Evolutionary conservation across 2,329 filamentous ascomycete genomes (phyloP), one percentile per base, ranked within the genome.

Genomic region (Stachybotrys elegans): DNA sequence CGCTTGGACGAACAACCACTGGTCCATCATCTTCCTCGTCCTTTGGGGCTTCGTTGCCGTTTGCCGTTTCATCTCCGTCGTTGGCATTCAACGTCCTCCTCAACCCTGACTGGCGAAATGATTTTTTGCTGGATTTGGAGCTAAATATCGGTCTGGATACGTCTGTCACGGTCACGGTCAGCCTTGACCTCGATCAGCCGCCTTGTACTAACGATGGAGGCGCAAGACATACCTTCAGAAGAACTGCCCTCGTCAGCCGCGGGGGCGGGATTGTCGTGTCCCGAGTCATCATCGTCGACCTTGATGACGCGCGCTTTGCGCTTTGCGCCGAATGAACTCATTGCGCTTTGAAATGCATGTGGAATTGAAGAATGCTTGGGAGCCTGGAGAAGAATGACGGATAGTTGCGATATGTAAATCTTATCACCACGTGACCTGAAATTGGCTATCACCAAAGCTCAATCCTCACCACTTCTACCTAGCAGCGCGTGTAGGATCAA

Each of bases 251-350:
- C 55, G 34, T 59, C 52, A 2, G 55, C 45, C 19, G 51, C 46
- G 9, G 5, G n/a, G 1, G 48, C 41, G 1, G 60, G 31, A 8
- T 46, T 42, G 2, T 50, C 46, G 5, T 49, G 42, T 3, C 44
- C 41, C 2, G 45, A 40, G 2, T 83, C 83, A 12, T 83, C 80
- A 36, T 88, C 86, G 34, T 80, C 73, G 0, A 80, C 72, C 38
- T 81, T 84, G 54, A 95, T 86, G 57, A 90, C 86, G 52, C 87
- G 84, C 38, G 87, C 83, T 54, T 93, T 90, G 51, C 79, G 68
- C 56, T 79, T 83, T 2, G 71, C 63, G 4, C 68, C 70, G 45
- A 83, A 83, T 6, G 74, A 65, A 51, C 69, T 76, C 76, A 80
- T 80, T 12, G 45, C 66, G 51, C 9, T 32, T 7, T 14, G 35